Conservation (phyloP, 768 basidiomycete genomes). For the Termitomyces titanicus region DNA sequence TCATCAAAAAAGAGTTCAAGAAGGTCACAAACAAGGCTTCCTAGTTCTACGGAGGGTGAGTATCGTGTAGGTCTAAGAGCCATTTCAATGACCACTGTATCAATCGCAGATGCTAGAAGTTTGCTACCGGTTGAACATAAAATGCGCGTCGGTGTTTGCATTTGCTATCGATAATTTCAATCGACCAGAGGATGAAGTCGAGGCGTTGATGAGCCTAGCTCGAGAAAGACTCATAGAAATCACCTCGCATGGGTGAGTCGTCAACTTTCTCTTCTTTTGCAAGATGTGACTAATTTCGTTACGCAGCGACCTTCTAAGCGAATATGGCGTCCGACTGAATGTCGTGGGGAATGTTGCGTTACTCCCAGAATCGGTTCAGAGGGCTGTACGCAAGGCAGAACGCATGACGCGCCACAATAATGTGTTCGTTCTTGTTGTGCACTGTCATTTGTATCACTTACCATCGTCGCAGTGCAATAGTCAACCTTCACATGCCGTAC, state of each 20-base stretch:
- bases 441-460: not conserved
- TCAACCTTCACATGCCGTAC: constrained; percentile 94
- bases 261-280: not conserved
- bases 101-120: constrained; percentile 74
- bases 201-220: constrained; percentile 82
- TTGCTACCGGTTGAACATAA: constrained; percentile 75
- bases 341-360: constrained; percentile 73
- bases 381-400: constrained; percentile 69
- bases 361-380: constrained; percentile 75
- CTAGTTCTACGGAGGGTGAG: constrained; percentile 72
- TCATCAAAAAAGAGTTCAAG: constrained; percentile 55
- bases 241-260: constrained; percentile 71
- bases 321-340: constrained; percentile 81
- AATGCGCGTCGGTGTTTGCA: constrained; percentile 92
- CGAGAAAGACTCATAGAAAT: constrained; percentile 75
- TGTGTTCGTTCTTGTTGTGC: constrained; percentile 37
- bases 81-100: constrained; percentile 12
- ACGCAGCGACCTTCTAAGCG: constrained; percentile 70
- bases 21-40: constrained; percentile 89
- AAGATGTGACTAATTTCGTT: not conserved
- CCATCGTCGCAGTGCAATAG: constrained; percentile 57
- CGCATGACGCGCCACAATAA: constrained; percentile 70
- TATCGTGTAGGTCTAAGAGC: not conserved
- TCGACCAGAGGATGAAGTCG: constrained; percentile 80
- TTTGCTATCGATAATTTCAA: constrained; percentile 98